A percentile compares a stretch with the other conserved stretches of the same genome.
Evolutionary conservation across 2,329 filamentous ascomycete genomes (phyloP).

Genomic region (Diaporthe caulivora): DNA sequence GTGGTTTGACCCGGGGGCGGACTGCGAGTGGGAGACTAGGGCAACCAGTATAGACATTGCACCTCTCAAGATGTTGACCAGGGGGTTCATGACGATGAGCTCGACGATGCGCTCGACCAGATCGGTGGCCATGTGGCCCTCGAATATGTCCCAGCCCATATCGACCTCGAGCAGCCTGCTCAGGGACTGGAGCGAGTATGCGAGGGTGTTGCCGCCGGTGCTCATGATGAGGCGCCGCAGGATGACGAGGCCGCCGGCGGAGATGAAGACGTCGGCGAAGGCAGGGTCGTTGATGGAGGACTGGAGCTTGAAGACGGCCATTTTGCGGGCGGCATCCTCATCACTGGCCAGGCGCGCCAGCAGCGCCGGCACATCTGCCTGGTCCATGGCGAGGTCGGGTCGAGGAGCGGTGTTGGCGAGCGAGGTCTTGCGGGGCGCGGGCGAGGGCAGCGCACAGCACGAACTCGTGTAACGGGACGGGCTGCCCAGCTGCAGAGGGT

Average conservation of each 20-base stretch:
- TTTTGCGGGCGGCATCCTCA: constrained; percentile 94
- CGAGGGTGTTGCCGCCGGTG: constrained; percentile 91
- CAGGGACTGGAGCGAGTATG: constrained; percentile 92
- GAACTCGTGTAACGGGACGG: constrained; percentile 35
- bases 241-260: constrained; percentile 85
- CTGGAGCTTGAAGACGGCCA: constrained; percentile 99
- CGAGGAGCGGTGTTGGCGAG: background rate
- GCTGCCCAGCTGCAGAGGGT: constrained; percentile 34
- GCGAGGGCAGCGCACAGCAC: constrained; percentile 29
- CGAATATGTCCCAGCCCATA: constrained; percentile 95
- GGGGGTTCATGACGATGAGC: constrained; percentile 91
- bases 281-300: constrained; percentile 94
- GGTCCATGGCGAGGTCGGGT: constrained; percentile 64
- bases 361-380: constrained; percentile 75
- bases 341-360: constrained; percentile 74
- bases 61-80: constrained; percentile 96
- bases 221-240: constrained; percentile 86
- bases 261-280: constrained; percentile 96
- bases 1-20: constrained; percentile 54
- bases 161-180: constrained; percentile 92
- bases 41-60: constrained; percentile 97
- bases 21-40: constrained; percentile 87
- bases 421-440: constrained; percentile 1
- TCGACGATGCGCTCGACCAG: constrained; percentile 85
- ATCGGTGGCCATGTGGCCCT: constrained; percentile 71